phyloP scores from a whole-genome alignment of 305 asterid genomes.

The Solanum chacoense region DNA sequence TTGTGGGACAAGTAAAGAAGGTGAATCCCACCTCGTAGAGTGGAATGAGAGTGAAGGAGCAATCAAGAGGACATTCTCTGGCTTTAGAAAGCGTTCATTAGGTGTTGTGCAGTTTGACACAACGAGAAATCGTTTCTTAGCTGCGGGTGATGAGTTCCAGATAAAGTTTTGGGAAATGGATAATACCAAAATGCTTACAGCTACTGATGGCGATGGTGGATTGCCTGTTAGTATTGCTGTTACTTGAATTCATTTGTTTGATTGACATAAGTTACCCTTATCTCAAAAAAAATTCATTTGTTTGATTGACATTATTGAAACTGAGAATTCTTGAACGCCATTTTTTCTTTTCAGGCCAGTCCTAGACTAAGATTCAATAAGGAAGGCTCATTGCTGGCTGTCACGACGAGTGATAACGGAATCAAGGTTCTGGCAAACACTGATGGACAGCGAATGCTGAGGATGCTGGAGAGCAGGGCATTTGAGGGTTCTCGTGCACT shows the following conservation, averaged over 20 bases:
- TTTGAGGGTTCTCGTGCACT: constrained; percentile 73
- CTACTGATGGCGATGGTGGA: constrained; percentile 82
- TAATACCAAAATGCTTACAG: constrained; percentile 54
- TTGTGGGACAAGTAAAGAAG: constrained; percentile 93
- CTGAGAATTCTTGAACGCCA: constrained; percentile 3
- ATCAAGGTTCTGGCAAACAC: constrained; percentile 73
- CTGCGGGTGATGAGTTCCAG: constrained; percentile 94
- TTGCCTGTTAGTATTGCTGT: constrained; percentile 59
- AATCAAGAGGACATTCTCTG: constrained; percentile 71
- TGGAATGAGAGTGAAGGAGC: constrained; percentile 99
- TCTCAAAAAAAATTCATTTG: background rate
- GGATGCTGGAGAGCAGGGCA: constrained; percentile 79
- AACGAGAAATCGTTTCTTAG: constrained; percentile 79
- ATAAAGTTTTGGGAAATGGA: constrained; percentile 98
- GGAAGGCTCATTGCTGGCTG: constrained; percentile 86
- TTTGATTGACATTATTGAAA: background rate
- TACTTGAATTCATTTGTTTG: background rate
- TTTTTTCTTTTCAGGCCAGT: constrained; percentile 52
- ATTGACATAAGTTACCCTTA: too few relatives aligned
- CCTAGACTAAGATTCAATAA: constrained; percentile 84
- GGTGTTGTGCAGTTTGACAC: constrained; percentile 95
- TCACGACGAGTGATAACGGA: constrained; percentile 86
- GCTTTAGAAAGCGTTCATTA: constrained; percentile 77
- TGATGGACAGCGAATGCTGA: constrained; percentile 83
- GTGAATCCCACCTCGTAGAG: constrained; percentile 92